phyloP scores from a whole-genome alignment of 129 eudicot genomes.

The Oenanthe sinensis region DNA sequence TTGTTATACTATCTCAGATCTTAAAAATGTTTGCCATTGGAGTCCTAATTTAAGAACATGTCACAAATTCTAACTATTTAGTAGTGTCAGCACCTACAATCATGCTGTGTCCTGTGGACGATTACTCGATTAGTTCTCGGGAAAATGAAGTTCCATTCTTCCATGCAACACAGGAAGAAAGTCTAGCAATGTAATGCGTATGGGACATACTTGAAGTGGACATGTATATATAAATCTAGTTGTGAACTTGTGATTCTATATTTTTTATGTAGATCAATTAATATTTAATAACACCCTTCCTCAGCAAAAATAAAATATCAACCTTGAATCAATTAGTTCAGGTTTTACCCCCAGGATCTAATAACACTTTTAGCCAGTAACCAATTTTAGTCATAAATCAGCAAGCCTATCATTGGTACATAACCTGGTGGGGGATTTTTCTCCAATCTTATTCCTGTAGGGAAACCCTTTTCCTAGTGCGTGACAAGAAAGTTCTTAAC shows the following conservation, averaged over 20 bases:
- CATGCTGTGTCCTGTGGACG: neutral
- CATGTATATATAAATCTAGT: neutral
- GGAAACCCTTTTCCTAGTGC: neutral
- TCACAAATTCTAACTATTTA: neutral
- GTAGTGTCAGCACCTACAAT: neutral
- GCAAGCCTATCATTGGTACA: neutral
- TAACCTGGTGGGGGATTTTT: neutral
- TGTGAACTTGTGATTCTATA: neutral
- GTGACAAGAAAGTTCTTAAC: neutral
- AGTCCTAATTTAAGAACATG: neutral
- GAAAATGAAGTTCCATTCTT: neutral
- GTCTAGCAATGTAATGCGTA: neutral
- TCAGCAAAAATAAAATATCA: neutral
- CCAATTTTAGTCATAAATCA: neutral
- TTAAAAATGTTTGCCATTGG: neutral
- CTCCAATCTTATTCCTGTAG: neutral
- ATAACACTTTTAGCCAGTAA: neutral
- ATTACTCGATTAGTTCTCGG: no score
- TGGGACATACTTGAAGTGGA: neutral
- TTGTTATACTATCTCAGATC: neutral
- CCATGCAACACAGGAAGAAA: neutral
- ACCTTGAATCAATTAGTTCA: neutral
- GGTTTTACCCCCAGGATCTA: neutral
- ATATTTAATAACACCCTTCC: neutral
- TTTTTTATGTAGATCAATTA: neutral